Base-by-base conservation (phyloP, 2,329 filamentous ascomycete species). In the Paraphoma sp. region DNA sequence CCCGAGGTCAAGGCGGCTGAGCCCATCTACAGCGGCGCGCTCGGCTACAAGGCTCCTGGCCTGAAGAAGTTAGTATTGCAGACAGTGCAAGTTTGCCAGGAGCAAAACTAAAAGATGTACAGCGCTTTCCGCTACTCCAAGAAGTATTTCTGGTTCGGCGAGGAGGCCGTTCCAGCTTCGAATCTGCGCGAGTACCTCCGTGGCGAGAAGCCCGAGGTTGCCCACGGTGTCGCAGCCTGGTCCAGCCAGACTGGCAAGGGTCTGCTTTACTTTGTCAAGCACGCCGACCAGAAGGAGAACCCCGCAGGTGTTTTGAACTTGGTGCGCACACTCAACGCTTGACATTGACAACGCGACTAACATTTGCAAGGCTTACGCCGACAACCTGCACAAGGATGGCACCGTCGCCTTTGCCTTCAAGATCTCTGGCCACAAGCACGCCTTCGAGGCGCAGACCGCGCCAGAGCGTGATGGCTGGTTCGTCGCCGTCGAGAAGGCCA, bases 381-480 rank as follows among this genome's bases (percentile, higher is more conserved):
- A 84, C 45, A 92, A 96, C 76, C 85, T 96, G 56, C 84, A 86
- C 76, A 87, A 88, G 78, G 90, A 93, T 61, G 91, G 92, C 59
- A 75, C 85, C 65, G 85, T 86, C 80, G 93, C 95, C 81, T 97
- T 99, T 84, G 83, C 87, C 74, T 90, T 98, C 84, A 91, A 89
- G 76, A 81, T 91, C 75, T 88, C 90, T 80, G 90, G 90, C 68
- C 89, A 96, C 81, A 96, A 97, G 87, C 93, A 97, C 86, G 86
- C 86, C 59, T 97, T 99, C 85, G 94, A 97, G 86, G 92, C 94
- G 55, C 73, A 56, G 51, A 60, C 17, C n/a, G 71, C 86, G 47
- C 82, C 87, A 57, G 93, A 97, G 82, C 93, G 94, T 75, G 92
- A 97, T 79, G 92, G 90, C 85, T 98, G 95, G 95, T 87, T 96